Base-by-base conservation (phyloP, 1,139 yeast genomes). In the Saccharomyces hybrid region DNA sequence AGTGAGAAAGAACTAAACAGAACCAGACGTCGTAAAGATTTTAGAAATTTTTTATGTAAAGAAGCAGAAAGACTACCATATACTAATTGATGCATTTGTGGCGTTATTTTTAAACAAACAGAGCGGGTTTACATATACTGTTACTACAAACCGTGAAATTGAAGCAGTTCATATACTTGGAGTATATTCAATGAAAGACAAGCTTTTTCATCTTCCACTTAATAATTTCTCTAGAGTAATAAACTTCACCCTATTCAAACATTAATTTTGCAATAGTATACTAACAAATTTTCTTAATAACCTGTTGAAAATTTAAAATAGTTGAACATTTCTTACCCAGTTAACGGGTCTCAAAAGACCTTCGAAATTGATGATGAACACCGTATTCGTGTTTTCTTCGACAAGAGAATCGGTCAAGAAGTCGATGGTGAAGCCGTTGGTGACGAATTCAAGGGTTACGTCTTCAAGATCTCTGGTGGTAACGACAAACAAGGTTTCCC, bases 401-500 rank as follows among this genome's bases (percentile, higher is more conserved):
- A 93, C 78, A 93, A 93, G 87, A 91, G 98, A 80, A 89, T 93
- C 86, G 99, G 99, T 74, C 97, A 90, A 82, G 99, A 93, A 81
- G 96, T 93, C 75, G 96, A 90, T 75, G 99, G 98, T 79, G 99
- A 93, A 81, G 79, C 89, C 66, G 87, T 93, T 72, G 96, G 96
- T 74, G 99, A 95, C 73, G 98, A 91, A 81, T 91, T 91, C 95
- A 91, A 90, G 81, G 99, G 99, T 74, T 93, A 93, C 91, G 79
- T 90, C 76, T 91, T 93, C 88, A 93, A 85, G 84, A 91, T 93
- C 79, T 81, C 98, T 71, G 99, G 99, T 76, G 99, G 99, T 86
- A 95, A 95, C 88, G 99, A 93, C 83, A 93, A 93, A 83, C 99
- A 93, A 84, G 99, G 99, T 83, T 95, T 93, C 96, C 98, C 99